A percentile compares a stretch with the other conserved stretches of the same genome.
These are phyloP conservation scores for Leccinellum albellum DNA, from an alignment of 768 basidiomycete species.

Conservation along the genomic window DNA sequence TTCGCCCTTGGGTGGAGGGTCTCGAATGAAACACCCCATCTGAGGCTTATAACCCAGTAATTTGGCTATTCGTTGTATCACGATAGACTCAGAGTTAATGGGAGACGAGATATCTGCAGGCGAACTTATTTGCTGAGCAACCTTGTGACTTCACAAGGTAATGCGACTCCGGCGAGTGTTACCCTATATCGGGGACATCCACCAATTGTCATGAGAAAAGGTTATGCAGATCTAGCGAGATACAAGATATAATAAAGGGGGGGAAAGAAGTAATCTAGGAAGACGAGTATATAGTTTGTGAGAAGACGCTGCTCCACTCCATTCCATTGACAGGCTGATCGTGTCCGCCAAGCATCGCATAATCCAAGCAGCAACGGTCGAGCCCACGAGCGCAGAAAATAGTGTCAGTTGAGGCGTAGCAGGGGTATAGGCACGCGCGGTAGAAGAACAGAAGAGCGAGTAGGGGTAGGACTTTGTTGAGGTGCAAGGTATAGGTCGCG, in stretches of 20 bases:
- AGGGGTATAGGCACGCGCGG: constrained; percentile 60
- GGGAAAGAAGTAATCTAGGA: background rate
- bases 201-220: too few relatives aligned
- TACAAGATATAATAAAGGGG: background rate
- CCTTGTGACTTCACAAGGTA: too few relatives aligned
- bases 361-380: background rate
- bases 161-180: too few relatives aligned
- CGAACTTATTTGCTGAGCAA: too few relatives aligned
- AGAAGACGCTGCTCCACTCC: background rate
- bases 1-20: too few relatives aligned
- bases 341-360: background rate
- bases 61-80: too few relatives aligned
- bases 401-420: constrained; percentile 44
- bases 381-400: background rate
- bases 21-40: too few relatives aligned
- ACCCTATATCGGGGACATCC: too few relatives aligned
- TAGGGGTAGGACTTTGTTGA: constrained; percentile 38
- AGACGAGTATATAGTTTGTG: background rate
- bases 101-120: too few relatives aligned
- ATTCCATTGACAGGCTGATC: background rate
- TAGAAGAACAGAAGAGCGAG: constrained; percentile 40
- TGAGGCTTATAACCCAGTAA: too few relatives aligned
- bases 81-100: too few relatives aligned
- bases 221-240: background rate
- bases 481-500: constrained; percentile 57